Percentiles rank a stretch among this genome's conserved stretches.
These are phyloP conservation scores for Exsudoporus frostii DNA, from an alignment of 768 basidiomycete species.

Conservation along the genomic window DNA sequence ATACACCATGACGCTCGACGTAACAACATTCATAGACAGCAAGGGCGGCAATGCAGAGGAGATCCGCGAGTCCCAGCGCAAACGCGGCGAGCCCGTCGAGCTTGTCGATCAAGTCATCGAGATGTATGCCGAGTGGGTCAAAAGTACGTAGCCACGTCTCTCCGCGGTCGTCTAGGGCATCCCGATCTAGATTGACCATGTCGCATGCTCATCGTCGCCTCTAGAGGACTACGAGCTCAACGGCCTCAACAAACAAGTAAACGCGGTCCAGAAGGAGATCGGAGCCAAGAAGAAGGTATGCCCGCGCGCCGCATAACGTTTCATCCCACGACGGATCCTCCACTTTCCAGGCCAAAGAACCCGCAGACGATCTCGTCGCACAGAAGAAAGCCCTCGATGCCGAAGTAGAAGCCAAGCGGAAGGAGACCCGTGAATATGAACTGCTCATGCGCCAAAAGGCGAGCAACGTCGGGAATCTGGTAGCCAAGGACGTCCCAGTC, in stretches of 20 bases:
- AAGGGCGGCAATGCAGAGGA: slow-evolving; percentile 91
- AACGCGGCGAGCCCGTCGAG: slow-evolving; percentile 85
- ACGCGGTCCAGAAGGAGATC: slow-evolving; percentile 93
- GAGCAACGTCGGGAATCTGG: slow-evolving; percentile 85
- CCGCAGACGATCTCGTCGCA: slow-evolving; percentile 82
- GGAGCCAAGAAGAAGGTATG: slow-evolving; percentile 86
- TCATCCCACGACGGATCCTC: neutral
- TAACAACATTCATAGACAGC: slow-evolving; percentile 74
- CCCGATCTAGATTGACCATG: neutral
- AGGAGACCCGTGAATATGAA: slow-evolving; percentile 76
- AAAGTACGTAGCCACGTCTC: slow-evolving; percentile 57
- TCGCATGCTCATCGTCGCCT: neutral
- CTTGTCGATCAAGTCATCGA: slow-evolving; percentile 91
- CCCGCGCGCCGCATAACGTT: neutral
- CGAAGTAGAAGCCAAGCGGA: slow-evolving; percentile 70
- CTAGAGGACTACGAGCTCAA: slow-evolving; percentile 87
- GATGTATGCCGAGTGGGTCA: slow-evolving; percentile 92
- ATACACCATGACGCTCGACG: slow-evolving; percentile 72
- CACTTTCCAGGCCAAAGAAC: slow-evolving; percentile 73
- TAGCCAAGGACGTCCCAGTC: slow-evolving; percentile 81
- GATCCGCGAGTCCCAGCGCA: slow-evolving; percentile 89
- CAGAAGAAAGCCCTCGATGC: slow-evolving; percentile 84
- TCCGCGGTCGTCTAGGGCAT: neutral
- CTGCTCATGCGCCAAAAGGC: slow-evolving; percentile 76
- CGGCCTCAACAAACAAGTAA: slow-evolving; percentile 74